A percentile compares a stretch with the other conserved stretches of the same genome.
These are phyloP conservation scores for Casaregolazyma lundiana DNA, from an alignment of 1,139 yeast species.

Conservation along the genomic window DNA sequence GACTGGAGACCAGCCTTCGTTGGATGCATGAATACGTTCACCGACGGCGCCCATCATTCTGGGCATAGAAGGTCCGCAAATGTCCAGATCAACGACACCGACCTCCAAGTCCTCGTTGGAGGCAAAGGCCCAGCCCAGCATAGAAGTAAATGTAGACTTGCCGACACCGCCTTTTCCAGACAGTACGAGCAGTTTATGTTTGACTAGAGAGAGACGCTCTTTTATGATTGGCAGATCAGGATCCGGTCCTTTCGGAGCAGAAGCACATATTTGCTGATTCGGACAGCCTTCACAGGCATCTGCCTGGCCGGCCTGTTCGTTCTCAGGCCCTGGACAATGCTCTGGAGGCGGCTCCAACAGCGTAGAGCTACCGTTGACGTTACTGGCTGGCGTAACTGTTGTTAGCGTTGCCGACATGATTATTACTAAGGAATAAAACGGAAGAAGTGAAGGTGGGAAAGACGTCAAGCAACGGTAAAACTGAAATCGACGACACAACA, in stretches of 20 bases:
- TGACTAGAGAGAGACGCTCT: conserved; percentile 58
- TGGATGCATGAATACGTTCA: conserved; percentile 82
- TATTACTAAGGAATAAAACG: not conserved
- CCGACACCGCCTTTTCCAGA: conserved; percentile 99
- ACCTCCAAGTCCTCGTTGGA: conserved; percentile 82
- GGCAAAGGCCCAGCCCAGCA: conserved; percentile 94
- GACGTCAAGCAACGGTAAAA: not conserved
- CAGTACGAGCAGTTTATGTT: conserved; percentile 78
- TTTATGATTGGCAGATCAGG: conserved; percentile 84
- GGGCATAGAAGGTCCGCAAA: conserved; percentile 96
- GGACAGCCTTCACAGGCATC: conserved; percentile 96
- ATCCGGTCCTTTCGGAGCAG: conserved; percentile 91
- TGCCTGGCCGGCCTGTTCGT: conserved; percentile 86
- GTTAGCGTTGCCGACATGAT: not conserved
- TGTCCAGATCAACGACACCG: conserved; percentile 96
- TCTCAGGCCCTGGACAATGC: conserved; percentile 98
- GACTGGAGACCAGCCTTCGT: conserved; percentile 94
- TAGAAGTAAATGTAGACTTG: conserved; percentile 89
- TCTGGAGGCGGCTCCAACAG: conserved; percentile 53
- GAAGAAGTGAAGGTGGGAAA: not conserved
- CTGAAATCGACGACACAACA: not conserved
- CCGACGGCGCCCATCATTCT: conserved; percentile 90
- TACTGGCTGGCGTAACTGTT: conserved; percentile 4
- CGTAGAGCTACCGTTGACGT: not conserved
- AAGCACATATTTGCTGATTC: conserved; percentile 82